Percentiles rank a stretch among this genome's conserved stretches.
phyloP scores from a whole-genome alignment of 306 rosid species.

The Inga oerstediana region DNA sequence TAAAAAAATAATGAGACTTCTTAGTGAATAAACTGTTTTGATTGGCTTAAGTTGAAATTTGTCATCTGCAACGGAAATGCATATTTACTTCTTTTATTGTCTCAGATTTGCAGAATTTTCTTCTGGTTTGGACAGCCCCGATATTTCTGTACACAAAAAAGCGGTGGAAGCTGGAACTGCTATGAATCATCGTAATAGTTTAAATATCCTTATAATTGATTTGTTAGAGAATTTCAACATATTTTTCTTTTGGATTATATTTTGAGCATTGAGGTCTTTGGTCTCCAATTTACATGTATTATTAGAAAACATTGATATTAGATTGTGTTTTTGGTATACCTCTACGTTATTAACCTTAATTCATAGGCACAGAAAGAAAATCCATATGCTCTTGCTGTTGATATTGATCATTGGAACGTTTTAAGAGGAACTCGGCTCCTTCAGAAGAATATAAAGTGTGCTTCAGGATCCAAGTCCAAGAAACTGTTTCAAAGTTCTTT shows the following conservation, averaged over 20 bases:
- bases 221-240: not conserved
- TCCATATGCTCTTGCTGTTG: not conserved
- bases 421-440: not conserved
- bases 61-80: not conserved
- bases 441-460: not conserved
- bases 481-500: not conserved
- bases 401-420: not conserved
- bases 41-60: not conserved
- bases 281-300: not conserved
- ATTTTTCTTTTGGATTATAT: not conserved
- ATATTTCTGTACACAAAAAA: not conserved
- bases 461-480: not conserved
- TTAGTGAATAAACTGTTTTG: not conserved
- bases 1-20: not conserved
- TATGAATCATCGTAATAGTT: not conserved
- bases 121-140: not conserved
- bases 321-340: not conserved
- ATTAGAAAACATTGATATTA: not conserved
- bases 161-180: not conserved
- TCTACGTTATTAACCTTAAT: not conserved
- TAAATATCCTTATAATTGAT: slow-evolving; percentile 4
- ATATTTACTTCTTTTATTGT: not conserved
- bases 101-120: not conserved
- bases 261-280: not conserved
- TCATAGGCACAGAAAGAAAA: not conserved